Base-by-base conservation (phyloP, 805 yeast species). In the Cephaloascus fragrans region DNA sequence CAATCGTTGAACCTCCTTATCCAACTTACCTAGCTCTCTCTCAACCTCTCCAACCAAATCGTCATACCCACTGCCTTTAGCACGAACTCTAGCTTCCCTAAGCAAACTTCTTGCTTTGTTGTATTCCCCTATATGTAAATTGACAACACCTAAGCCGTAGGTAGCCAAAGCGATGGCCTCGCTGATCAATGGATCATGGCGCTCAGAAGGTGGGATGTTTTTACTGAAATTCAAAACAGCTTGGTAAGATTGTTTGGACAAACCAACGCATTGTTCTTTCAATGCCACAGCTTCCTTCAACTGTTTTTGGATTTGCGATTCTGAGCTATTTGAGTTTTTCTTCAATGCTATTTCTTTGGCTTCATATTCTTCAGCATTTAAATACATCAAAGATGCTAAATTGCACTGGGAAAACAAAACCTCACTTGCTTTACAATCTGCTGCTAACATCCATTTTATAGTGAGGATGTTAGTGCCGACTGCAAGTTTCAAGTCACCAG, bases 61-160 rank as follows among this genome's bases (percentile, higher is more conserved):
- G 16, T 64, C 65, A 49, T 82, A 75, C 10, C 80, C 81, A 41
- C 81, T 68, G 14, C 79, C 80, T 47, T 71, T 69, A 1, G 94
- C 88, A 42, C 87, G 65, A 19, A 77, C 67, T 26, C 85, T 69
- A 0, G 95, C 77, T 52, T 83, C 88, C 4, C 80, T 63, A 36
- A 89, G 62, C 19, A 73, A 61, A 33, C 76, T 64, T 45, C 73
- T 76, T 0, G 95, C 88, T 39, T 68, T 59, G 2, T 65, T 69
- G 40, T 73, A 64, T 9, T 78, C 61, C 1, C 80, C 73, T 35
- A 65, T 52, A 48, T 84, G 85, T n/a, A 81, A 58, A 34, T 74
- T 69, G 9, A 86, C 69, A 4, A 88, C 94, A 2, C 96, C 97
- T 32, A 85, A 64, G 0, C 96, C 94, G 52, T 83, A 89, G 0